Base-by-base conservation (phyloP, 176 grass and related monocot species). In the Lolium perenne region DNA sequence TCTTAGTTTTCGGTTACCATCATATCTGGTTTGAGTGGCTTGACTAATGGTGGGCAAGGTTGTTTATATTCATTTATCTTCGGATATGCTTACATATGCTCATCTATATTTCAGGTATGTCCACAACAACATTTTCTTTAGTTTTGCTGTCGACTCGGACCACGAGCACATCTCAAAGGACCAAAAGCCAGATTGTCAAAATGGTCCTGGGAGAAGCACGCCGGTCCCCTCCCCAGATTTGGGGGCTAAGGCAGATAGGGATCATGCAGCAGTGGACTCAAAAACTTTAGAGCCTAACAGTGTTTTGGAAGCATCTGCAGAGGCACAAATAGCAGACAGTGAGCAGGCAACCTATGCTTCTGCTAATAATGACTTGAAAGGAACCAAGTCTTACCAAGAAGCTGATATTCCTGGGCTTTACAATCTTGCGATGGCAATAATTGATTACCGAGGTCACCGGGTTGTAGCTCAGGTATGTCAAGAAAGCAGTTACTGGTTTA, bases 91-190 rank as follows among this genome's bases (percentile, higher is more conserved):
- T 72, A 89, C 48, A 17, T 57, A 8, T 89, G 21, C 32, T 87
- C 10, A 79, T 71, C 18, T 47, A 64, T 77, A 55, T 43, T 90
- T 80, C 76, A 99, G 97, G 97, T 99, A 99, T 82, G 97, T 99
- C 40, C 94, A 99, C 87, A 99, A 99, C 84, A 99, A 93, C 56
- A 96, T 99, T 46, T 99, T 99, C 97, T 99, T 99, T 82, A 99
- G 97, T 84, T 99, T 99, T 83, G 97, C 94, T 71, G 90, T 96
- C 13, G 94, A 99, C 72, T 92, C 94, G 0, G 94, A 96, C 90
- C 92, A 94, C 65, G 92, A 90, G 77, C 85, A 94, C 35, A 81
- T 94, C 71, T 85, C 90, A 10, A 96, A 99, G 82, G 92, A 85
- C 63, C 79, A 89, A 50, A 90, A 90, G 53, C 53, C 68, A 53